phyloP scores from a whole-genome alignment of 352 stramenopile genomes.

The Phytopythium cucurbitacearum region DNA sequence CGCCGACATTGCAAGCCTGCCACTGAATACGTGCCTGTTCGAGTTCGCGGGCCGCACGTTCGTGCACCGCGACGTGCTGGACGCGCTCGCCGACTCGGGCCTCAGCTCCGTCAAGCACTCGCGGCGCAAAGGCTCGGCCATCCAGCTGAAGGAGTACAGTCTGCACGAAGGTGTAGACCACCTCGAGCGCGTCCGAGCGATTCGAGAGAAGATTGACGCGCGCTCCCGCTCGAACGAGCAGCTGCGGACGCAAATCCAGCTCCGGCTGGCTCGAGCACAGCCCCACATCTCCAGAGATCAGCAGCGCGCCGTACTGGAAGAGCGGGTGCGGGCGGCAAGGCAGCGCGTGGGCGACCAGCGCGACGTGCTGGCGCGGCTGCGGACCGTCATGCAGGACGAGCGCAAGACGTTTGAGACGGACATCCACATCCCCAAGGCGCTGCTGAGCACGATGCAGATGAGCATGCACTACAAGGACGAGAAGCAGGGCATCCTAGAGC shows the following conservation, averaged over 20 bases:
- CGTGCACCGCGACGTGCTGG: constrained; percentile 65
- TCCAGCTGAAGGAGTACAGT: constrained; percentile 76
- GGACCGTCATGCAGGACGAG: constrained; percentile 67
- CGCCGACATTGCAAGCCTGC: constrained; percentile 59
- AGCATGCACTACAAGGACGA: constrained; percentile 81
- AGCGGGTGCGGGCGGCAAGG: constrained; percentile 43
- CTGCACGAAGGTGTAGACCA: constrained; percentile 71
- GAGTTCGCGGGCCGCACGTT: constrained; percentile 66
- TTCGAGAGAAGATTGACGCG: constrained; percentile 42
- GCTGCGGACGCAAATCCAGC: constrained; percentile 50
- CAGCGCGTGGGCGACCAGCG: constrained; percentile 53
- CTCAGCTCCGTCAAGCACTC: constrained; percentile 66
- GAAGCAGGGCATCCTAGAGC: constrained; percentile 70
- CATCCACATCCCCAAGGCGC: constrained; percentile 75
- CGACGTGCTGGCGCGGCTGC: constrained; percentile 48
- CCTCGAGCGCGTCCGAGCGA: constrained; percentile 47
- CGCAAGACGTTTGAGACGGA: constrained; percentile 74
- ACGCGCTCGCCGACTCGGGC: constrained; percentile 60
- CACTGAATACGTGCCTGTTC: constrained; percentile 79
- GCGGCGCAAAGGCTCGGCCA: constrained; percentile 67
- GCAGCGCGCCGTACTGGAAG: constrained; percentile 34
- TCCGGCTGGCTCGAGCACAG: constrained; percentile 34
- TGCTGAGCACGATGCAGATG: constrained; percentile 79
- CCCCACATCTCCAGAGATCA: constrained; percentile 42
- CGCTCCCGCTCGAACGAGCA: constrained; percentile 34